phyloP scores from a whole-genome alignment of 345 rosid genomes.

The Salix udensis region DNA sequence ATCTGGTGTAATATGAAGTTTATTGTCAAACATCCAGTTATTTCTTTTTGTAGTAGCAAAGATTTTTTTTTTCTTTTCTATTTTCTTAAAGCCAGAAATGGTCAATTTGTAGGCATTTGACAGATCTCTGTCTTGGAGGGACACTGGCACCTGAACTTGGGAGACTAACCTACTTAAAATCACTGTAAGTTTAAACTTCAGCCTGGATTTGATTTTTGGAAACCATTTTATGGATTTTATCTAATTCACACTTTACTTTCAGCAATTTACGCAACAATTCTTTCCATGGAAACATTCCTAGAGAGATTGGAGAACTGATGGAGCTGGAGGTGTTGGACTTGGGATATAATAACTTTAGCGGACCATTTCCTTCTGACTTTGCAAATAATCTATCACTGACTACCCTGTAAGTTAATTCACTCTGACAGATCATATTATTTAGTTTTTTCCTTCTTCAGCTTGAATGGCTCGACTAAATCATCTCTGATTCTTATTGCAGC shows the following conservation, averaged over 20 bases:
- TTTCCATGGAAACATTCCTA: slow-evolving; percentile 60
- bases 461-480: slow-evolving; percentile 12
- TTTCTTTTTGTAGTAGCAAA: neutral
- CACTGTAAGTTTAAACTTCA: slow-evolving; percentile 50
- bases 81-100: slow-evolving; percentile 9
- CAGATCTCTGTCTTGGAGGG: slow-evolving; percentile 73
- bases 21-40: neutral
- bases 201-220: neutral
- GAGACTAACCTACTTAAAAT: slow-evolving; percentile 51
- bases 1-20: neutral
- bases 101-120: slow-evolving; percentile 48
- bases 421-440: neutral
- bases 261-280: slow-evolving; percentile 82
- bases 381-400: slow-evolving; percentile 36
- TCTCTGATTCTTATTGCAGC: slow-evolving; percentile 28
- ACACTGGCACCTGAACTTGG: slow-evolving; percentile 70
- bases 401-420: slow-evolving; percentile 40
- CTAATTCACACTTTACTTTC: slow-evolving; percentile 16
- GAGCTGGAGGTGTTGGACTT: slow-evolving; percentile 79
- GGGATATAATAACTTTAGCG: slow-evolving; percentile 72
- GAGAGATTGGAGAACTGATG: slow-evolving; percentile 61
- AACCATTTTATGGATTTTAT: neutral
- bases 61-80: neutral
- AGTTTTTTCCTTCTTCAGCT: neutral
- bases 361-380: slow-evolving; percentile 44